These are phyloP conservation scores for Pyrenochaeta sp. DNA, from an alignment of 2,329 filamentous ascomycete species.

Conservation along the genomic window DNA sequence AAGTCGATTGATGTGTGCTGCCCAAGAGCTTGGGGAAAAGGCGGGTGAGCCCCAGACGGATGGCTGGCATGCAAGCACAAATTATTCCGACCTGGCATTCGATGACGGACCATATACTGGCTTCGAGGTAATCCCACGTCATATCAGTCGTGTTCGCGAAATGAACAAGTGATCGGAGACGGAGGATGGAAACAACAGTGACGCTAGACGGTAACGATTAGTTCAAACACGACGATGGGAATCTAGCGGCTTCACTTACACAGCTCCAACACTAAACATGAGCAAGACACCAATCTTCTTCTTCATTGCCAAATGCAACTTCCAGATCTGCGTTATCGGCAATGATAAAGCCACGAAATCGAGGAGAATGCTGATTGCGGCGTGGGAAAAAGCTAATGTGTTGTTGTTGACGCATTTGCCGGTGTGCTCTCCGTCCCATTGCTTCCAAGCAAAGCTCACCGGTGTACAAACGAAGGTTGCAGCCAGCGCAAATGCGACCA, in stretches of 20 bases:
- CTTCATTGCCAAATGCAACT: slow-evolving; percentile 25
- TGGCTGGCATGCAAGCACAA: slow-evolving; percentile 53
- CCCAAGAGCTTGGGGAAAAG: slow-evolving; percentile 23
- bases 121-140: slow-evolving; percentile 49
- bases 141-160: slow-evolving; percentile 53
- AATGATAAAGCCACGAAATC: slow-evolving; percentile 21
- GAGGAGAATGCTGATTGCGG: slow-evolving; percentile 24
- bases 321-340: slow-evolving; percentile 24
- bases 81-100: slow-evolving; percentile 44
- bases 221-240: background rate
- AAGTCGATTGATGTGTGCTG: too few species aligned
- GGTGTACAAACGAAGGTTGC: slow-evolving; percentile 31
- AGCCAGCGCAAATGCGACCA: slow-evolving; percentile 24
- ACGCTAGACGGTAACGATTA: slow-evolving; percentile 52
- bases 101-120: slow-evolving; percentile 51
- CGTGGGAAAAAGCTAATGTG: slow-evolving; percentile 16
- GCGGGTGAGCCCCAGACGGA: slow-evolving; percentile 21
- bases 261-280: slow-evolving; percentile 42
- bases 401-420: slow-evolving; percentile 35
- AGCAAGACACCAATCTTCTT: slow-evolving; percentile 41
- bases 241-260: too few species aligned
- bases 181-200: slow-evolving; percentile 51
- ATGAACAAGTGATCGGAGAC: slow-evolving; percentile 49
- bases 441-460: slow-evolving; percentile 27
- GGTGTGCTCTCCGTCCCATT: slow-evolving; percentile 20